These are phyloP conservation scores for Boletus barrowsii DNA, from an alignment of 768 basidiomycete species.

Conservation along the genomic window DNA sequence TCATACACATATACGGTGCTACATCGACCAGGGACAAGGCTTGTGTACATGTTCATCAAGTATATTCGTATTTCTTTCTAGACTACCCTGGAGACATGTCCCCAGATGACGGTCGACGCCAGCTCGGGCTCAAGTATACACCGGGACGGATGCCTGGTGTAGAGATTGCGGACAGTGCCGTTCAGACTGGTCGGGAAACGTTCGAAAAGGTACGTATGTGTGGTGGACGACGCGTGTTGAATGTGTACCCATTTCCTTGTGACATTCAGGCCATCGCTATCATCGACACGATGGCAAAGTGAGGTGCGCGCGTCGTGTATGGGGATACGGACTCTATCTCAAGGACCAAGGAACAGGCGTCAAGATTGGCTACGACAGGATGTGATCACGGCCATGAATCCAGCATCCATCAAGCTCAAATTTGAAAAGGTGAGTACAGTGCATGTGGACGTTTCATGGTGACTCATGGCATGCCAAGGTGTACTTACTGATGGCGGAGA, in stretches of 20 bases:
- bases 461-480: constrained; percentile 50
- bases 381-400: constrained; percentile 80
- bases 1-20: too few relatives aligned
- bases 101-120: constrained; percentile 45
- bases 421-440: constrained; percentile 79
- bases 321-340: constrained; percentile 98
- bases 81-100: too few relatives aligned
- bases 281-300: constrained; percentile 74
- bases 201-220: constrained; percentile 70
- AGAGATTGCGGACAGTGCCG: constrained; percentile 97
- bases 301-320: constrained; percentile 93
- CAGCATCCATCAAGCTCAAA: constrained; percentile 90
- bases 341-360: constrained; percentile 92
- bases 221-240: too few relatives aligned
- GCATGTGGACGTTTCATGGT: too few relatives aligned
- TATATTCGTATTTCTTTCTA: too few relatives aligned
- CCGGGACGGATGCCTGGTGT: constrained; percentile 98
- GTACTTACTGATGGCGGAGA: constrained; percentile 95
- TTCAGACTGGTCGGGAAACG: constrained; percentile 93
- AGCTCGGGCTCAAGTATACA: constrained; percentile 93
- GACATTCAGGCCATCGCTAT: constrained; percentile 67
- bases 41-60: too few relatives aligned
- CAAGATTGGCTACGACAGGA: constrained; percentile 87
- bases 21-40: too few relatives aligned
- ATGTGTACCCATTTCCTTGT: too few relatives aligned